phyloP scores from a whole-genome alignment of 2,329 filamentous ascomycete genomes.

The Claviceps cyperi region DNA sequence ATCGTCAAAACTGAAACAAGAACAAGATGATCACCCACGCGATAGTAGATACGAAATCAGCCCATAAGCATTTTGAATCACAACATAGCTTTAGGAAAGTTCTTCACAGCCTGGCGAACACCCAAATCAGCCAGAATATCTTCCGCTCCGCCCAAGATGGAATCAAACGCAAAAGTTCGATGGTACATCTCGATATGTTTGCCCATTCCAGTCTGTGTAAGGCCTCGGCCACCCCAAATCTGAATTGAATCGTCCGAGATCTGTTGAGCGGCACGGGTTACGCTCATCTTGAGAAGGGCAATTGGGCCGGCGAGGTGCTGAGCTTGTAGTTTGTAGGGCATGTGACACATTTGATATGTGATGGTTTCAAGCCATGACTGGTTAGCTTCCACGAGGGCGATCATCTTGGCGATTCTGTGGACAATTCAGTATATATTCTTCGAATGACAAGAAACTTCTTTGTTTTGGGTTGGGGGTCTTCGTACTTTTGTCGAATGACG shows the following conservation, averaged over 20 bases:
- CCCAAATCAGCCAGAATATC: slow-evolving; percentile 71
- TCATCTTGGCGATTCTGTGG: slow-evolving; percentile 68
- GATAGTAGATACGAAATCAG: not conserved
- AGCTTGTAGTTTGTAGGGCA: slow-evolving; percentile 65
- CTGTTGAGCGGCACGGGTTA: slow-evolving; percentile 65
- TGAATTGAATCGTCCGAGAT: slow-evolving; percentile 73
- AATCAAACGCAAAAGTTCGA: slow-evolving; percentile 69
- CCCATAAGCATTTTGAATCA: slow-evolving; percentile 23
- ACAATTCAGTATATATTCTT: too few species aligned
- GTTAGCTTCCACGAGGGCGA: slow-evolving; percentile 64
- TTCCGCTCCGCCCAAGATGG: slow-evolving; percentile 67
- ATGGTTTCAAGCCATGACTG: slow-evolving; percentile 76
- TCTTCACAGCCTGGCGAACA: slow-evolving; percentile 69
- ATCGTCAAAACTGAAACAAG: not conserved
- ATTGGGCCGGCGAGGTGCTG: slow-evolving; percentile 67
- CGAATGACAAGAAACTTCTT: not conserved
- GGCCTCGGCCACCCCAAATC: slow-evolving; percentile 69
- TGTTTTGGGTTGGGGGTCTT: not conserved
- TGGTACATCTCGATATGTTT: slow-evolving; percentile 73
- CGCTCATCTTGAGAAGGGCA: slow-evolving; percentile 65
- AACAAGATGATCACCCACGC: not conserved
- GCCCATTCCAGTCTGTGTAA: slow-evolving; percentile 76
- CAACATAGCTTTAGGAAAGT: slow-evolving; percentile 73
- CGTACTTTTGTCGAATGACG: slow-evolving; percentile 65
- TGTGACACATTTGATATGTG: slow-evolving; percentile 77